Base-by-base conservation (phyloP, 2,329 filamentous ascomycete genomes). In the Pseudogymnoascus sp. region DNA sequence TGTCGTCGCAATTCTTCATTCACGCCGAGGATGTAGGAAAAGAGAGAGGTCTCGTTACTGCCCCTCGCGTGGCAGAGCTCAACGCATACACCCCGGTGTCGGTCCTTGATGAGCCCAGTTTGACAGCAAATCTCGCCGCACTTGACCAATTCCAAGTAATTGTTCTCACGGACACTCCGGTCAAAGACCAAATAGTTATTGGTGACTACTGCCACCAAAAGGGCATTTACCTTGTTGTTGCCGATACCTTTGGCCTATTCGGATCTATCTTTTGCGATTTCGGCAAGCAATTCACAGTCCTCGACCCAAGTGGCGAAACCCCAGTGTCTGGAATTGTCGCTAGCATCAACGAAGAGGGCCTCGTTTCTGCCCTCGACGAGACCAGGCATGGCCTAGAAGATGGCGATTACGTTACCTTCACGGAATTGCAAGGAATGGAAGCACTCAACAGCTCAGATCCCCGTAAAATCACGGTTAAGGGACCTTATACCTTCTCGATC, bases 261-360 rank as follows among this genome's bases (percentile, higher is more conserved):
- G 94, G 94, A 60, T 90, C 88, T 68, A 89, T 99, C 69, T 99
- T 99, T 79, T 97, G 92, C 71, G 94, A 99, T 73, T 99, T 99
- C 73, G 94, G 94, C 69, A 86, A 93, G 72, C 90, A 94, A 71
- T 99, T 99, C 76, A 91, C 90, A 4, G 86, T 94, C 62, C 87
- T 91, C 67, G 94, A 99, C 72, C 79, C 92, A 3, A 97, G 90
- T 12, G 94, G 94, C 70, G 94, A 99, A 78, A 90, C 90, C 66
- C 89, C 91, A 4, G 79, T 91, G 33, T 91, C 80, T 72, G 94
- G 94, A 23, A 99, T 99, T 66, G 83, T 99, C 62, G 93, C 93
- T 47, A 89, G 84, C 62, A 94, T 99, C 69, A 86, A 95, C 70
- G 89, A 94, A 66, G 90, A 94, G 50, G 94, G 94, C 18, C 74